Evolutionary conservation across 805 yeast species (phyloP), one percentile per base, ranked within the genome.

Genomic region (Clavispora vitiphila): DNA sequence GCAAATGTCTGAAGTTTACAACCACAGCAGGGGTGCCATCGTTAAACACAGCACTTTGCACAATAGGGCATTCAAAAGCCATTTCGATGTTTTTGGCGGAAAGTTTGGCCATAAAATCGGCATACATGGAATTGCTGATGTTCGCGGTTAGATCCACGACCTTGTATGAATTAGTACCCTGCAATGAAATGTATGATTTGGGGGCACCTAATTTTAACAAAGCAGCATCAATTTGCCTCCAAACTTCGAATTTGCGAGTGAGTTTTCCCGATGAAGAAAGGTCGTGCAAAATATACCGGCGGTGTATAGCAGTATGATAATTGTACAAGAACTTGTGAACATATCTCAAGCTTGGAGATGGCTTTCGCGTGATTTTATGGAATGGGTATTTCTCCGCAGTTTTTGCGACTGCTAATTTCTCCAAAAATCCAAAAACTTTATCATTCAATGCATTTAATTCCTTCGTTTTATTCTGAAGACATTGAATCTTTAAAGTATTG

Each of bases 1-100:
- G 55, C 26, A 69, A 43, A 20, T 54, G 44, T 26, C 60, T 51
- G 47, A 72, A 69, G 34, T 77, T 75, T 20, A 83, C 51, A 3
- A 83, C 78, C 21, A 85, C 64, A 16, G 81, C 71, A 1, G 93
- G 95, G 0, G 78, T 62, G 11, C 95, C 95, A 55, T 86, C 95
- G 29, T 74, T 69, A 27, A 83, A 78, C 12, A 83, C 77, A 1
- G 85, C 78, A 47, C 79, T 87, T 39, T 76, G 79, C 9, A 85
- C 71, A 27, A 81, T 64, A 0, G 71, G 65, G 11, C 62, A 51
- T 12, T 76, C 77, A 18, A 65, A 54, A 5, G 71, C 57, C n/a
- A 57, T 47, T 4, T 74, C 76, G 9, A 73, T 61, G 44, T 81
- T 80, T 44, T 75, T 73, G 35, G 76, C 65, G 0, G 87, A 69